These are phyloP conservation scores for Boechera stricta DNA, from an alignment of 345 rosid species.

Conservation along the genomic window DNA sequence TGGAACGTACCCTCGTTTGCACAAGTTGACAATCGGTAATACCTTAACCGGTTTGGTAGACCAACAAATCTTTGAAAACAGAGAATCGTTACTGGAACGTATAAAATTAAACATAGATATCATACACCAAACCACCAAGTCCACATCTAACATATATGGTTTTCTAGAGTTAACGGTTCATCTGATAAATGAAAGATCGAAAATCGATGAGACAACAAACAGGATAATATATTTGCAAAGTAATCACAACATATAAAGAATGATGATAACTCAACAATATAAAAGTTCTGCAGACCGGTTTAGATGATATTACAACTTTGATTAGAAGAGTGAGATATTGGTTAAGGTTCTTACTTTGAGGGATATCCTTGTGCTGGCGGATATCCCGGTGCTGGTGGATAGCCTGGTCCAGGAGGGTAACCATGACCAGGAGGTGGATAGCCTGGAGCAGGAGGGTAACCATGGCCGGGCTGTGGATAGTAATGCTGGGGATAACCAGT, in stretches of 20 bases:
- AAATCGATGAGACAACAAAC: slow-evolving; percentile 28
- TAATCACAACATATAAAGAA: slow-evolving; percentile 22
- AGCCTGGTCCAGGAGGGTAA: slow-evolving; percentile 34
- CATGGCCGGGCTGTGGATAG: slow-evolving; percentile 44
- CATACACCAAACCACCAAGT: neutral
- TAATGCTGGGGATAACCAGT: slow-evolving; percentile 46
- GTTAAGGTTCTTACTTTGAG: slow-evolving; percentile 28
- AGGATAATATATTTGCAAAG: neutral
- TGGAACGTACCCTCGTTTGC: neutral
- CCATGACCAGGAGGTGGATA: slow-evolving; percentile 48
- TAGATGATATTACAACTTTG: slow-evolving; percentile 19
- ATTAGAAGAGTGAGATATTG: neutral
- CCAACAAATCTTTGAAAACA: neutral
- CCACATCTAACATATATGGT: neutral
- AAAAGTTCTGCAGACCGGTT: neutral
- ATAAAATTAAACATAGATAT: neutral
- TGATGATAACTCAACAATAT: neutral
- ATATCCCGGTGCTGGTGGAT: slow-evolving; percentile 22
- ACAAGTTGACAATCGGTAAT: neutral
- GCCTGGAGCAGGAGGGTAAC: slow-evolving; percentile 43
- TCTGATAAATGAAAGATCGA: neutral
- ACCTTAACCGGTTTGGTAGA: neutral
- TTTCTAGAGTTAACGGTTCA: slow-evolving; percentile 1
- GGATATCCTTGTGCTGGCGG: slow-evolving; percentile 29
- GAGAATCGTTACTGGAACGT: neutral